Conservation (phyloP, 768 basidiomycete species). For the Leccinum pellstonianum region DNA sequence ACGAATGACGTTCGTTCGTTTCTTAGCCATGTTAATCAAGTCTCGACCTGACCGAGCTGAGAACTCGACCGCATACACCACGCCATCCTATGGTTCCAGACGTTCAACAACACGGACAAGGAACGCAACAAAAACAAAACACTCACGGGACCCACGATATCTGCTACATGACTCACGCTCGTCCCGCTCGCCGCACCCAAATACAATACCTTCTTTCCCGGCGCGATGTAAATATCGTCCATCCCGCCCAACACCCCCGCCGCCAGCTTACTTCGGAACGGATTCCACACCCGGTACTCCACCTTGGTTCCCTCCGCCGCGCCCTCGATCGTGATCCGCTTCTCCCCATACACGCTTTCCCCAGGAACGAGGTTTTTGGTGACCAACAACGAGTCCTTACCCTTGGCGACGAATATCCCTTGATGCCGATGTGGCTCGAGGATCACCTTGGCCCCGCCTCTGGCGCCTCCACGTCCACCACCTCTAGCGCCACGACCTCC, state of each 20-base stretch:
- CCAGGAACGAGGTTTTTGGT: conserved; percentile 98
- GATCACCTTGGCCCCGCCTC: conserved; percentile 84
- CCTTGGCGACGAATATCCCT: conserved; percentile 95
- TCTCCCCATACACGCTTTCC: conserved; percentile 98
- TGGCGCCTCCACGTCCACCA: conserved; percentile 68
- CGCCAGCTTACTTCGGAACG: conserved; percentile 94
- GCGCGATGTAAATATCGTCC: conserved; percentile 88
- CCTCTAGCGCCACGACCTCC: conserved; percentile 49
- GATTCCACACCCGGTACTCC: conserved; percentile 99
- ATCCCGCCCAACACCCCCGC: conserved; percentile 95
- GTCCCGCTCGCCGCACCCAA: conserved; percentile 98
- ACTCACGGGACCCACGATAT: conserved; percentile 93
- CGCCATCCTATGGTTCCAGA: conserved; percentile 67
- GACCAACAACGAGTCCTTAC: conserved; percentile 95
- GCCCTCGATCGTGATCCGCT: conserved; percentile 85
- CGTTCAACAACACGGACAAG: conserved; percentile 6
- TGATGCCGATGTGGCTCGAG: conserved; percentile 94
- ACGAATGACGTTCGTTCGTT: conserved; percentile 99
- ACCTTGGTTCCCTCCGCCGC: conserved; percentile 79
- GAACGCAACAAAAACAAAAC: not conserved
- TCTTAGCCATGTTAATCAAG: conserved; percentile 98
- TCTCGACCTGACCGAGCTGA: conserved; percentile 96
- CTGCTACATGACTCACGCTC: conserved; percentile 97
- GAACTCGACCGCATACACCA: conserved; percentile 98
- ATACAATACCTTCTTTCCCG: conserved; percentile 95